Conservation (phyloP, 176 grass and related monocot species). For the Guadua angustifolia region DNA sequence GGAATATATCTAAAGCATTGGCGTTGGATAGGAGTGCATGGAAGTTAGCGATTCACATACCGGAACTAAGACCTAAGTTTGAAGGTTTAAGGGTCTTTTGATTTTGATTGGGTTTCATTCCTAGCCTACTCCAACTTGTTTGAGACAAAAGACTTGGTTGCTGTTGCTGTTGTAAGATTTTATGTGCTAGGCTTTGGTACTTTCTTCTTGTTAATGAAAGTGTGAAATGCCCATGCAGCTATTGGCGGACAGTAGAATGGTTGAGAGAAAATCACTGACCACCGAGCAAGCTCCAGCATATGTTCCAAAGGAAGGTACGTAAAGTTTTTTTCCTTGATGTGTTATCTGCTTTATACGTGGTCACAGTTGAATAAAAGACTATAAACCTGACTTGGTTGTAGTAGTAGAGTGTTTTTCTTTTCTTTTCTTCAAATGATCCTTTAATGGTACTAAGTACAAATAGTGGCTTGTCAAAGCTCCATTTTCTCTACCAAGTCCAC, state of each 20-base stretch:
- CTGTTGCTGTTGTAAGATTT: not conserved
- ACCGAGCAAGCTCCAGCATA: conserved; percentile 50
- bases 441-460: not conserved
- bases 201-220: conserved; percentile 18
- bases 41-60: no score
- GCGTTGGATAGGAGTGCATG: no score
- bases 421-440: not conserved
- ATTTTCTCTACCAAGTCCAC: conserved; percentile 26
- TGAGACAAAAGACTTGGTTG: no score
- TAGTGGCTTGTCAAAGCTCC: not conserved
- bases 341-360: not conserved
- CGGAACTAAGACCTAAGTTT: no score
- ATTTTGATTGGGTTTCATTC: no score
- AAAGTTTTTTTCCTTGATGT: conserved; percentile 28
- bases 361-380: not conserved
- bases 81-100: no score
- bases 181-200: not conserved
- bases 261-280: conserved; percentile 52
- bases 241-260: conserved; percentile 77
- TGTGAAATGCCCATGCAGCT: conserved; percentile 53
- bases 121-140: no score
- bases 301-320: conserved; percentile 65
- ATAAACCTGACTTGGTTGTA: not conserved
- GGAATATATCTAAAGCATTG: no score
- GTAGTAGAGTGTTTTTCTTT: not conserved